Evolutionary conservation across 2,329 filamentous ascomycete species (phyloP), one percentile per base, ranked within the genome.

Genomic region (Sarocladium kiliense): DNA sequence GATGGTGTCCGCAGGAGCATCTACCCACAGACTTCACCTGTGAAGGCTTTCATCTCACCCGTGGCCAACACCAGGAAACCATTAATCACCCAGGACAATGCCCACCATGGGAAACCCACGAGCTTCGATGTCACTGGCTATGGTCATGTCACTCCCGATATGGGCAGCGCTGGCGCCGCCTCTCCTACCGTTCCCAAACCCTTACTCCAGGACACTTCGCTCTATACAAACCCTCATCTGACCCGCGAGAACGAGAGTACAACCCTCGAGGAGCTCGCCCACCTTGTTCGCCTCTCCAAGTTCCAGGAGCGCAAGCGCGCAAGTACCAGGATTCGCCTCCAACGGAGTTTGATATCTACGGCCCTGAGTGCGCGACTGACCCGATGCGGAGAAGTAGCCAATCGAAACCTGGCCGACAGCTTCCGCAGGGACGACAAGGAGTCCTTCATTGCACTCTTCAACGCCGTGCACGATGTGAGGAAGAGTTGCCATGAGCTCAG

Each of bases 291-390:
- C 58, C 76, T 91, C 59, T 88, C 88, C 67, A 88, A 86, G 64
- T 91, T 91, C 68, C 89, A 93, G 71, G 86, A 90, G 77, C 87
- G 87, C 76, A 88, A 89, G 77, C 84, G 88, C 72, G 78, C 81
- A 60, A 86, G 87, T 66, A 88, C 86, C 45, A 81, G 89, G 61
- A 77, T 88, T 60, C 85, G 88, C 56, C 78, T 94, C 54, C 87
- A 91, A 68, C 80, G 86, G 65, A 88, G 82, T 65, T 75, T 92
- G 58, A 82, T 92, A 54, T 88, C 87, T 19, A 89, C 86, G 42
- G 88, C 88, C 37, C 76, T 91, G 57, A 89, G 86, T 60, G 84
- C 87, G 58, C 86, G 89, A 56, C 76, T 93, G 66, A 85, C 86
- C 62, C 82, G 87, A 61, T 89, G 86, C 63, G 86, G 88, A 60